Conservation (phyloP, 2,329 filamentous ascomycete species). For the Calonectria montana region DNA sequence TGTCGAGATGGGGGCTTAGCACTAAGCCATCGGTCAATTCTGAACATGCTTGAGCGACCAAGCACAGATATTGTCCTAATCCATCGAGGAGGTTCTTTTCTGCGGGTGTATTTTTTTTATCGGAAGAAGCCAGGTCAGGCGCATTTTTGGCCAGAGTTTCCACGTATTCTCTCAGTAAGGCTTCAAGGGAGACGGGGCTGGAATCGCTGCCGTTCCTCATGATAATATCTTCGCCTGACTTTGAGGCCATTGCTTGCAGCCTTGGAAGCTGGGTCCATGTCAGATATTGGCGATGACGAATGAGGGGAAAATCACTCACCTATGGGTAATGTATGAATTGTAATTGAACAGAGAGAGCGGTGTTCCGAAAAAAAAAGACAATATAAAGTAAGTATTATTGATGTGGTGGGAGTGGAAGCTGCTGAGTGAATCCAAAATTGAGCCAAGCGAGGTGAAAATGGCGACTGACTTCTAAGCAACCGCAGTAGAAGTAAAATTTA, state of each 20-base stretch:
- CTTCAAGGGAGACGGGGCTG: background rate
- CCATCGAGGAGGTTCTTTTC: background rate
- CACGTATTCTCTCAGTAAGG: background rate
- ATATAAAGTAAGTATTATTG: background rate
- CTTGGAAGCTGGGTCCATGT: background rate
- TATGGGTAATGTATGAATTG: background rate
- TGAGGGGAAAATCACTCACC: background rate
- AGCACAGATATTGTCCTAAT: background rate
- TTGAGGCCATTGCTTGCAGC: background rate
- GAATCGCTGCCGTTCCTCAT: background rate
- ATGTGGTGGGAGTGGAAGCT: background rate
- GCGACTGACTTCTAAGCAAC: background rate
- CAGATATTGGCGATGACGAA: background rate
- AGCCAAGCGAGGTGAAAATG: background rate
- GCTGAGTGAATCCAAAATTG: background rate
- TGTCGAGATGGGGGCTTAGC: background rate
- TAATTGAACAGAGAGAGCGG: no score
- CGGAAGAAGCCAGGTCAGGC: background rate
- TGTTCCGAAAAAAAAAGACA: no score
- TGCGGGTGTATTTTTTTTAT: background rate
- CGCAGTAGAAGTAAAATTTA: background rate
- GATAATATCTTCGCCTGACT: background rate
- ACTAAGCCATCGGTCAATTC: background rate
- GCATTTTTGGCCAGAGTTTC: background rate
- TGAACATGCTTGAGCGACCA: constrained; percentile 1